phyloP scores from a whole-genome alignment of 345 rosid species.

The Pistacia vera region DNA sequence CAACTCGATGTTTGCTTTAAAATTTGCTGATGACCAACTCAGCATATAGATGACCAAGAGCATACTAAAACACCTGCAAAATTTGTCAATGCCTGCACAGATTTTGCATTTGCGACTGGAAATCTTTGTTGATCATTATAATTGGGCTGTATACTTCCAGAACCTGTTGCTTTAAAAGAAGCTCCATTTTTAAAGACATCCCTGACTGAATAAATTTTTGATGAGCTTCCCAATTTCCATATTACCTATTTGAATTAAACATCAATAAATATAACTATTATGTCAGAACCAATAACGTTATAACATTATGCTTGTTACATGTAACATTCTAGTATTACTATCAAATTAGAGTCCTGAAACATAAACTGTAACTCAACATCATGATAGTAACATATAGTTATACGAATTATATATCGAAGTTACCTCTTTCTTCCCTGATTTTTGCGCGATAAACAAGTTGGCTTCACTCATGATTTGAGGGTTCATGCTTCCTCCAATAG shows the following conservation, averaged over 20 bases:
- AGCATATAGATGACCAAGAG: constrained; percentile 35
- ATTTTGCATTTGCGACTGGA: constrained; percentile 42
- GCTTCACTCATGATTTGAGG: constrained; percentile 78
- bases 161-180: constrained; percentile 48
- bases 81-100: constrained; percentile 45
- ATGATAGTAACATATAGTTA: too few species aligned
- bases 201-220: constrained; percentile 43
- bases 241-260: constrained; percentile 37
- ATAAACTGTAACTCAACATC: too few species aligned
- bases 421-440: constrained; percentile 52
- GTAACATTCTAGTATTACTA: too few species aligned
- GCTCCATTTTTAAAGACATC: constrained; percentile 69
- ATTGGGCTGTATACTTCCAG: constrained; percentile 49
- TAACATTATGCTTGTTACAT: too few species aligned
- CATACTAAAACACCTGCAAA: constrained; percentile 56
- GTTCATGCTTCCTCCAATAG: constrained; percentile 82
- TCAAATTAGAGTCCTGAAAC: too few species aligned
- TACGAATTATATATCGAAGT: too few species aligned
- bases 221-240: constrained; percentile 30
- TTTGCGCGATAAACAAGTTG: constrained; percentile 68
- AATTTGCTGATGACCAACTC: neutral
- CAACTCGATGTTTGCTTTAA: too few species aligned
- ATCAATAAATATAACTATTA: too few species aligned
- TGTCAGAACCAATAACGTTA: too few species aligned
- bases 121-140: constrained; percentile 46